A percentile compares a stretch with the other conserved stretches of the same genome.
Evolutionary conservation across 2,329 filamentous ascomycete species (phyloP).

Genomic region (Colletotrichum sidae): DNA sequence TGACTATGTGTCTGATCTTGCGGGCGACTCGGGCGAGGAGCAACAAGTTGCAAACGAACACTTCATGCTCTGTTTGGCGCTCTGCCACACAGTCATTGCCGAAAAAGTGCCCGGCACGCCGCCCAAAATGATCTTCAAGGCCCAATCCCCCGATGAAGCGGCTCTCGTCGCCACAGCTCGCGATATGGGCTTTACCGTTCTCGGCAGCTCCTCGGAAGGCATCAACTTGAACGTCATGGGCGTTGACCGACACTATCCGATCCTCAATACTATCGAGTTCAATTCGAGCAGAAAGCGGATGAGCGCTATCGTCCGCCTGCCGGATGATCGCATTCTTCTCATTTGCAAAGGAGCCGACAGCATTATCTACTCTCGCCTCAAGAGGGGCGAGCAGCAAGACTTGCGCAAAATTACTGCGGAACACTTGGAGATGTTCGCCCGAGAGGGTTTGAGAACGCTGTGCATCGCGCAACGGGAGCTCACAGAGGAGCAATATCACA

Average conservation of each 20-base stretch:
- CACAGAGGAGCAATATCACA: conserved; percentile 82
- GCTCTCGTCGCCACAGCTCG: conserved; percentile 93
- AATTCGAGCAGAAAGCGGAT: conserved; percentile 97
- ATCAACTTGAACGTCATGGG: conserved; percentile 90
- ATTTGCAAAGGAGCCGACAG: conserved; percentile 99
- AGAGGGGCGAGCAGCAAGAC: conserved; percentile 85
- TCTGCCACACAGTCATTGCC: conserved; percentile 97
- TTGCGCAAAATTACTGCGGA: conserved; percentile 87
- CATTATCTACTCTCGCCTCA: conserved; percentile 93
- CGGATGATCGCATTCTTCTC: conserved; percentile 86
- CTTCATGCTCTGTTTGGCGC: conserved; percentile 93
- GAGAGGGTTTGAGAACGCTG: conserved; percentile 92
- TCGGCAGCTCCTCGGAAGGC: conserved; percentile 82
- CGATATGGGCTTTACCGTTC: conserved; percentile 93
- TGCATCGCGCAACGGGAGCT: conserved; percentile 91
- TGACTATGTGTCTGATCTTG: conserved; percentile 86
- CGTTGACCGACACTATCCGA: conserved; percentile 83
- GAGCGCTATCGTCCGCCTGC: conserved; percentile 97
- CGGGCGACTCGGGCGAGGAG: conserved; percentile 78
- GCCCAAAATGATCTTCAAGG: conserved; percentile 93
- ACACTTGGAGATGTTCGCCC: conserved; percentile 95
- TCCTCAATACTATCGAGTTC: conserved; percentile 96
- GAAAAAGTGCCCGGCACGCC: conserved; percentile 91
- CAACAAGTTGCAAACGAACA: conserved; percentile 84
- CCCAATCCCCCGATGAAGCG: conserved; percentile 96